Base-by-base conservation (phyloP, 176 grass and related monocot genomes). In the Lolium perenne region DNA sequence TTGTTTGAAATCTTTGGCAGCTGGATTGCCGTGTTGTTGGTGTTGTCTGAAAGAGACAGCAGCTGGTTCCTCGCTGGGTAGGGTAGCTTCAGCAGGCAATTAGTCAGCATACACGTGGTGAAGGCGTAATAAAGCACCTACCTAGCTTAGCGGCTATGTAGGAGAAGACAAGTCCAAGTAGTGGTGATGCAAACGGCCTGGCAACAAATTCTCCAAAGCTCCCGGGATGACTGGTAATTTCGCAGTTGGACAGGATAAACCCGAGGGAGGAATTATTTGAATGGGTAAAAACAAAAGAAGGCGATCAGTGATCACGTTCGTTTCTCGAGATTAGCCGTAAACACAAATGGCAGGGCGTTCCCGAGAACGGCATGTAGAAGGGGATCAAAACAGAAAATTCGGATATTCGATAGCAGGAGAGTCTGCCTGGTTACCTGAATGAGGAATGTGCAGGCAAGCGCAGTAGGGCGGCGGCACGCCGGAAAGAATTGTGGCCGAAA, bases 101-200 rank as follows among this genome's bases (percentile, higher is more conserved):
- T 48, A 16, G 77, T 73, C 8, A 62, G 3, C 67, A 7, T 0
- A 71, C 77, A n/a, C 58, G 21, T 41, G 29, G 76, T 0, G 41
- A 72, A 86, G 41, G 29, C 85, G 54, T 80, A 29, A 51, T 80
- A 29, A 51, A 49, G 23, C 64, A 72, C 64, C 35, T 59, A 15
- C 4, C 17, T 78, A 17, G 15, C 22, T 6, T 47, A 40, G 58
- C 46, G 7, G 48, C 48, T 50, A 50, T 50, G 48, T 50, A 50
- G 10, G 48, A 50, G 48, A 50, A 50, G 48, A 50, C 48, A 50
- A 50, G 11, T 48, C 8, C 11, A 0, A 50, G 0, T 6, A 50
- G 0, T 6, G 48, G 48, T 3, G 18, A 68, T 67, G 7, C 5
- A 23, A 49, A 40, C 43, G 26, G 12, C 22, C 11, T 0, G 25